Evolutionary conservation across 2,329 filamentous ascomycete genomes (phyloP), one percentile per base, ranked within the genome.

Genomic region (Bertia moriformis): DNA sequence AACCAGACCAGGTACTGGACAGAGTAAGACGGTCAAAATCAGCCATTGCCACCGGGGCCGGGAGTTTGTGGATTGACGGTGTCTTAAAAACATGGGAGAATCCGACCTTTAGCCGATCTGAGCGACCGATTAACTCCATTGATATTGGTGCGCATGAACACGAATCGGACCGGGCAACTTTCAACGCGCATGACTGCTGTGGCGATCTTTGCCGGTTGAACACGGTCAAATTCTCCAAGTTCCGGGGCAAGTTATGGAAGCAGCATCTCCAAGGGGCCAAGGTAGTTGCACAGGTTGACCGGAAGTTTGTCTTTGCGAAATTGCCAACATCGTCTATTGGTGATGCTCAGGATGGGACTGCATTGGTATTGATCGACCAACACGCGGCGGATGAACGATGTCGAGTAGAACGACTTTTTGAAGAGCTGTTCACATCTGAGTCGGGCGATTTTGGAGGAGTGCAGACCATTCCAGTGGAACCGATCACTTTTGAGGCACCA

Each of bases 341-440:
- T 4, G 33, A 15, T 20, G 38, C 38, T 12, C 27, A 17, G 15
- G 39, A 36, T 17, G 19, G 18, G 24, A 43, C 51, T 4, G 47
- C 61, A 3, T 52, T 79, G 4, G 61, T 76, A 1, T 54, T 79
- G 14, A 62, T 80, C 17, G 75, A 80, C 49, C 75, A 80, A 48
- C 75, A 80, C 48, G 75, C 75, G 3, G 75, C 74, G 18, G 76
- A 78, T 44, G 75, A 80, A 53, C 66, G 75, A 35, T 60, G 70
- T 41, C 69, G 67, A n/a, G 60, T 78, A 2, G 75, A 80, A 50
- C 44, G 47, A 3, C 57, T 80, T 1, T 60, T 74, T 17, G 42
- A 47, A n/a, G 62, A 70, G 1, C 56, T 78, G 27, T 72, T 63
- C 45, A 41, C 40, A 2, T n/a, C n/a, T n/a, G n/a, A n/a, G n/a